A percentile compares a stretch with the other conserved stretches of the same genome.
Conservation (phyloP, 306 rosid genomes). For the Inga oerstediana region DNA sequence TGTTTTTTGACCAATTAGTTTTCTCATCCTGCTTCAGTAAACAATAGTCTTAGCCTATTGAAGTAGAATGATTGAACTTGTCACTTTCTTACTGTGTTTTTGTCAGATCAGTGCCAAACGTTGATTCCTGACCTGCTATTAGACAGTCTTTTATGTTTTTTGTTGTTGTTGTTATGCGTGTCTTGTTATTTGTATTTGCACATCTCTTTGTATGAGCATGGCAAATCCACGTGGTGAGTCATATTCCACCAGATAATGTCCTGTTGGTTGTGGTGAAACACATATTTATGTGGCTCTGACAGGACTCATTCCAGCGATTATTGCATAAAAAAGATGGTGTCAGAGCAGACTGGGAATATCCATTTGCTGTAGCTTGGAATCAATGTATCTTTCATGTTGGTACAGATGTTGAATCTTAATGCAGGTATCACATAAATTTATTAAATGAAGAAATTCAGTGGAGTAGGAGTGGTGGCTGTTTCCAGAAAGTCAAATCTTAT, state of each 20-base stretch:
- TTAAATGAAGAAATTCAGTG: slow-evolving; percentile 20
- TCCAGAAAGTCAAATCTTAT: background rate
- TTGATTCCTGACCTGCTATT: background rate
- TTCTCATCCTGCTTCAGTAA: background rate
- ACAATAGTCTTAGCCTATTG: background rate
- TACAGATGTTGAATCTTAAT: slow-evolving; percentile 85
- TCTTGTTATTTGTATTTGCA: background rate
- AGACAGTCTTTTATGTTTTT: background rate
- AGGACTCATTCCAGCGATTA: slow-evolving; percentile 86
- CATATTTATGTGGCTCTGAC: slow-evolving; percentile 37
- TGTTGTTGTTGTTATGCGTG: background rate
- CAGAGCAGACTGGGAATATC: slow-evolving; percentile 99
- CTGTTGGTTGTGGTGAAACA: slow-evolving; percentile 9
- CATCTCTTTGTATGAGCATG: background rate
- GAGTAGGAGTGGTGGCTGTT: slow-evolving; percentile 1
- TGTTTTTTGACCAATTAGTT: background rate
- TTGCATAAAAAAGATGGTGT: slow-evolving; percentile 81
- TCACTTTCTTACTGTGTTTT: background rate
- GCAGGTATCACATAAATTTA: slow-evolving; percentile 58
- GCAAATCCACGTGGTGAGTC: background rate
- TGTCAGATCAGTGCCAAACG: background rate
- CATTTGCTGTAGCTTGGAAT: slow-evolving; percentile 94
- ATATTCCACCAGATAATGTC: background rate
- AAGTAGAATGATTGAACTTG: background rate
- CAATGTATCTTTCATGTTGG: slow-evolving; percentile 87